phyloP scores from a whole-genome alignment of 1,139 yeast species.

The Geotrichum carabidarum region DNA sequence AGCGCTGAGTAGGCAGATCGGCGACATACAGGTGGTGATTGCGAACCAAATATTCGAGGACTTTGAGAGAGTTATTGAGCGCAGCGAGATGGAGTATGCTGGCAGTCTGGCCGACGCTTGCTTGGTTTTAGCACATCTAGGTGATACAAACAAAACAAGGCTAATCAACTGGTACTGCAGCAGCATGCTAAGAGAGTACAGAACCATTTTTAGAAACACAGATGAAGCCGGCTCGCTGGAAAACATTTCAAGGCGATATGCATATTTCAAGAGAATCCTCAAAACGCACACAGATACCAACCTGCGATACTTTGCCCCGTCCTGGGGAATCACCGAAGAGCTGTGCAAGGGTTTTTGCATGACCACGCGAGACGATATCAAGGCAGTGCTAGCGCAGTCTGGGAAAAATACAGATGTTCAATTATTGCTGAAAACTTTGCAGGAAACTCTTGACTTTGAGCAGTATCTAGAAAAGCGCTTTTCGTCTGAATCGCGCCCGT shows the following conservation, averaged over 20 bases:
- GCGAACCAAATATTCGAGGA: conserved; percentile 71
- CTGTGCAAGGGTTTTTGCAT: conserved; percentile 62
- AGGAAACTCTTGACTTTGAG: conserved; percentile 74
- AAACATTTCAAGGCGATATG: conserved; percentile 71
- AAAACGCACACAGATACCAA: conserved; percentile 54
- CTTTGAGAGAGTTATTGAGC: conserved; percentile 48
- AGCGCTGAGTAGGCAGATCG: conserved; percentile 56
- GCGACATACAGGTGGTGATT: conserved; percentile 58
- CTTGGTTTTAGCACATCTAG: conserved; percentile 62
- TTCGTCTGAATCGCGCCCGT: conserved; percentile 28
- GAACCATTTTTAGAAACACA: conserved; percentile 62
- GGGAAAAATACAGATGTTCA: conserved; percentile 48
- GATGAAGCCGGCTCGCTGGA: conserved; percentile 96
- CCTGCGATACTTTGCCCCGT: conserved; percentile 54
- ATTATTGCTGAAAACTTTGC: conserved; percentile 53
- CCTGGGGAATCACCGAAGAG: conserved; percentile 66
- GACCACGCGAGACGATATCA: conserved; percentile 63
- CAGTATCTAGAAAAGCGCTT: conserved; percentile 59
- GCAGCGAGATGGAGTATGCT: conserved; percentile 22
- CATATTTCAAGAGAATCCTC: conserved; percentile 71
- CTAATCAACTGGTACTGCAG: conserved; percentile 71
- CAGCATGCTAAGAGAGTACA: conserved; percentile 66
- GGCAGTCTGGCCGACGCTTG: conserved; percentile 55
- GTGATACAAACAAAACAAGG: conserved; percentile 54
- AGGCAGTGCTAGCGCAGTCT: conserved; percentile 40